A percentile compares a stretch with the other conserved stretches of the same genome.
Conservation (phyloP, 192 early-diverging fungal genomes). For the Coemansia sp. region DNA sequence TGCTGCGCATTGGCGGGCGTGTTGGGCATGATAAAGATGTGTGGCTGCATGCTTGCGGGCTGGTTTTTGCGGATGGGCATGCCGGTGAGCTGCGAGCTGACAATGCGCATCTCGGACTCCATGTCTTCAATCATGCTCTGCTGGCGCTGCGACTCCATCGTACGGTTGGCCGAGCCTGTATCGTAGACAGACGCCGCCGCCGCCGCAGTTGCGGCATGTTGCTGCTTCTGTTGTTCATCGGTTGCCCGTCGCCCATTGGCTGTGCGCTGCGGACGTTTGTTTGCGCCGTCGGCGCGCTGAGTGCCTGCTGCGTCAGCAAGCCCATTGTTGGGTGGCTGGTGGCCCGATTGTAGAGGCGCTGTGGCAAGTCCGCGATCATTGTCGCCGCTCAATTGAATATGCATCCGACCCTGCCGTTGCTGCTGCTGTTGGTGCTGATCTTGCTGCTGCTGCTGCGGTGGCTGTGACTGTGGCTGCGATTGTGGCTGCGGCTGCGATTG, state of each 20-base stretch:
- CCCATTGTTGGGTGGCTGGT: constrained; percentile 18
- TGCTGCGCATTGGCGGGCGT: constrained; percentile 38
- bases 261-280: no score
- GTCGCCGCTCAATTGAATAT: no score
- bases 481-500: not conserved
- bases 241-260: no score
- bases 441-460: constrained; percentile 1
- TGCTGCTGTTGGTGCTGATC: constrained; percentile 5
- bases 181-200: no score
- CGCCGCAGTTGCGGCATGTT: no score
- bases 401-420: not conserved
- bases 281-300: no score
- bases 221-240: no score
- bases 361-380: no score
- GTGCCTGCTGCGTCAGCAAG: no score
- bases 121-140: constrained; percentile 46
- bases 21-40: constrained; percentile 31
- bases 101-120: constrained; percentile 38
- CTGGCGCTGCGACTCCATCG: constrained; percentile 51
- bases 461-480: no score
- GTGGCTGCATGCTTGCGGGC: constrained; percentile 29
- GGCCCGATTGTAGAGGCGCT: no score
- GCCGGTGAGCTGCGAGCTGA: constrained; percentile 34
- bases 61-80: constrained; percentile 37
- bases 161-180: constrained; percentile 46